Base-by-base conservation (phyloP, 192 early-diverging fungal species). In the Mortierella alpina region DNA sequence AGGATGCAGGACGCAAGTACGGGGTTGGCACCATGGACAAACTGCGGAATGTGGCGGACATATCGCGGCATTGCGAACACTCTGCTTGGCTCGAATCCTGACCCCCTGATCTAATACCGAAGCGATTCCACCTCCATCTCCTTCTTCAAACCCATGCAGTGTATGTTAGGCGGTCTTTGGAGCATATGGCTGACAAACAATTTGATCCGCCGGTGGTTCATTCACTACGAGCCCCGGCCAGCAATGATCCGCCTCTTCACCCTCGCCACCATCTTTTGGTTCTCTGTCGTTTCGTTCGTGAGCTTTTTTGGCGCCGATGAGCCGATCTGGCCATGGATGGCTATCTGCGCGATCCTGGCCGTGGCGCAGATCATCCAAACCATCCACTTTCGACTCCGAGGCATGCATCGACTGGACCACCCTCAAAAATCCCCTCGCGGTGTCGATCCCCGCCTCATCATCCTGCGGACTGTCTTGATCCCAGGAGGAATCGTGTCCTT, bases 281-380 rank as follows among this genome's bases (percentile, higher is more conserved):
- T 86, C 13, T 80, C 63, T 44, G 64, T 86, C 0, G 86, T 84
- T n/a, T 79, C 83, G 2, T 87, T 85, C 39, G 82, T 90, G 0
- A 84, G 84, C 44, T 81, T 75, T 52, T 88, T 85, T 76, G 89
- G 89, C 9, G 69, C 68, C 22, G 89, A 90, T 70, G 75, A 88
- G 31, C 89, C 89, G 23, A 84, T 88, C 44, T 86, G 87, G 87
- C 82, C 74, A 7, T 88, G 87, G 89, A 86, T 90, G 81, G 75
- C 82, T 10, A 85, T 86, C 42, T 84, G 86, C 44, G 52, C 76
- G 23, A 71, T 88, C 13, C 71, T 88, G 13, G 73, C 86, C 6
- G 50, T 86, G 4, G 75, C 83, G 6, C 85, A 88, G 40, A 72
- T 83, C 41, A 80, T 82, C 44, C 84, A 85, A 41, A 82, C 58